Conservation (phyloP, 2,329 filamentous ascomycete genomes). For the Penicillium palitans region DNA sequence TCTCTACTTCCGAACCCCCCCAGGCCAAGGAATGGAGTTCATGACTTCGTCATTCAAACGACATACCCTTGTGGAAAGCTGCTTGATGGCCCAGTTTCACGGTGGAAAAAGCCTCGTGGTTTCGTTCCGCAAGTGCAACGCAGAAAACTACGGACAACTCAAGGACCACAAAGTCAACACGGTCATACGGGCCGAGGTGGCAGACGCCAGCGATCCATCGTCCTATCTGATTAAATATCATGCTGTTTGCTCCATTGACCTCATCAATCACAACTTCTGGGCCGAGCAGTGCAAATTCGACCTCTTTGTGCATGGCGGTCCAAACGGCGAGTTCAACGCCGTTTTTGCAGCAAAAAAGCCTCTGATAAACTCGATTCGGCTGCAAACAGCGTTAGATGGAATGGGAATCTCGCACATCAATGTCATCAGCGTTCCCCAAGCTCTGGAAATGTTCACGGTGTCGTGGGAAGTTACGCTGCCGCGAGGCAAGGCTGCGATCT, state of each 20-base stretch:
- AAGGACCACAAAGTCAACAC: conserved; percentile 31
- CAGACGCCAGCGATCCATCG: neutral
- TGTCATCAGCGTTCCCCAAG: conserved; percentile 27
- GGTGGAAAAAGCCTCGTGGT: conserved; percentile 26
- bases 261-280: conserved; percentile 33
- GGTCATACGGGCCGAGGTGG: conserved; percentile 13
- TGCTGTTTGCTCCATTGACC: conserved; percentile 31
- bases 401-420: conserved; percentile 25
- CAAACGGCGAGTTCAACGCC: conserved; percentile 27
- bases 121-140: conserved; percentile 30
- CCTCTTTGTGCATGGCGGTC: conserved; percentile 33
- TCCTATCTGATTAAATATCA: conserved; percentile 23
- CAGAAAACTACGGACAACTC: conserved; percentile 31
- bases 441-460: conserved; percentile 28
- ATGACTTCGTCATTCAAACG: conserved; percentile 30
- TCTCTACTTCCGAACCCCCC: conserved; percentile 32
- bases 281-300: conserved; percentile 33
- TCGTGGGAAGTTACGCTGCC: conserved; percentile 27
- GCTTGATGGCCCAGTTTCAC: conserved; percentile 33
- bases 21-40: conserved; percentile 31
- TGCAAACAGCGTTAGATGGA: conserved; percentile 11
- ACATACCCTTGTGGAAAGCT: conserved; percentile 30
- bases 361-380: conserved; percentile 21
- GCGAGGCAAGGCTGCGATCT: conserved; percentile 14
- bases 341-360: conserved; percentile 15